Percentiles rank a stretch among this genome's conserved stretches.
These are phyloP conservation scores for Eragrostis curvula DNA, from an alignment of 176 grass and related monocot genomes.

Conservation along the genomic window DNA sequence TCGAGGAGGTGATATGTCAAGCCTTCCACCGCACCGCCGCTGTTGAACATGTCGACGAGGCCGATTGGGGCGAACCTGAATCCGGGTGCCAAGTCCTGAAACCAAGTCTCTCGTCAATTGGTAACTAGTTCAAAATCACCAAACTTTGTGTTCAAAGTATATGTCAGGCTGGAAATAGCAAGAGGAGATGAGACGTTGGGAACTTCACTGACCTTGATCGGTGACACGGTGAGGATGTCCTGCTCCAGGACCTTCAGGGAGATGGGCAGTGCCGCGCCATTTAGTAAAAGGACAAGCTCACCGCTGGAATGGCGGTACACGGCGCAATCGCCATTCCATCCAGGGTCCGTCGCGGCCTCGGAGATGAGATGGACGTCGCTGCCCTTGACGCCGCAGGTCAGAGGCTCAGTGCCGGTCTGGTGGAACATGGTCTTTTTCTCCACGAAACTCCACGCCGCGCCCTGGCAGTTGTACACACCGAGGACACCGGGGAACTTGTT, in stretches of 20 bases:
- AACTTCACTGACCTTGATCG: slow-evolving; percentile 71
- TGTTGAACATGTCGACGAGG: slow-evolving; percentile 87
- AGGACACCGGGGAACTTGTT: slow-evolving; percentile 84
- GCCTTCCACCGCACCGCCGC: slow-evolving; percentile 74
- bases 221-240: slow-evolving; percentile 73
- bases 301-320: slow-evolving; percentile 56
- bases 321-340: slow-evolving; percentile 81
- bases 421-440: slow-evolving; percentile 96
- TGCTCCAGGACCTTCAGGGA: slow-evolving; percentile 90
- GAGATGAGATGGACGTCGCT: slow-evolving; percentile 82
- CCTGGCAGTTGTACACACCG: slow-evolving; percentile 94
- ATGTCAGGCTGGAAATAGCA: background rate
- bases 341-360: slow-evolving; percentile 59
- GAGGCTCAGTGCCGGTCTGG: slow-evolving; percentile 50
- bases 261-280: slow-evolving; percentile 53
- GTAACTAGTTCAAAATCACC: background rate
- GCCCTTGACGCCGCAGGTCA: slow-evolving; percentile 58
- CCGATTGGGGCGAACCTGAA: slow-evolving; percentile 75
- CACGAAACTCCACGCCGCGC: slow-evolving; percentile 71
- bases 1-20: slow-evolving; percentile 63
- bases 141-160: background rate
- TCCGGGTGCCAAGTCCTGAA: slow-evolving; percentile 74
- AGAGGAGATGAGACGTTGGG: background rate
- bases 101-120: background rate
- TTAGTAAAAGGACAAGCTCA: slow-evolving; percentile 58